Percentiles rank a stretch among this genome's conserved stretches.
Conservation (phyloP, 345 rosid species). For the Boechera retrofracta region DNA sequence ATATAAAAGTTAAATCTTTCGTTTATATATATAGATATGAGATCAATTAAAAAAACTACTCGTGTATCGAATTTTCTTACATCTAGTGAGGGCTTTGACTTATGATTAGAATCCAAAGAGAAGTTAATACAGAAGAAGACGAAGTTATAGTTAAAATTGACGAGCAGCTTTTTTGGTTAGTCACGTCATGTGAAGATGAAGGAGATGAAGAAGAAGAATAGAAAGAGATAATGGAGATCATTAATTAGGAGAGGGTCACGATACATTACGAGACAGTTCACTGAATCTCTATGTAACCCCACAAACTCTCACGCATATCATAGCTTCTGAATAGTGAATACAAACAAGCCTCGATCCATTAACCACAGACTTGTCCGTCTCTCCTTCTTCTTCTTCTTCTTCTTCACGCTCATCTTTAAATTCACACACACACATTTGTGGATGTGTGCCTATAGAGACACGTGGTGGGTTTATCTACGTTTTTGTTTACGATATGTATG, state of each 20-base stretch:
- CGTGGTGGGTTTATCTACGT: background rate
- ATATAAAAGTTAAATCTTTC: background rate
- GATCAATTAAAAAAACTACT: background rate
- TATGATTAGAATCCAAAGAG: conserved; percentile 41
- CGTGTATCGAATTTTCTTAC: background rate
- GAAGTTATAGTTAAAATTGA: conserved; percentile 22
- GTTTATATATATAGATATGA: background rate
- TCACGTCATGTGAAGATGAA: conserved; percentile 39
- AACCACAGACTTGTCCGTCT: conserved; percentile 34
- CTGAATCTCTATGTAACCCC: conserved; percentile 43
- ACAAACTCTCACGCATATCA: conserved; percentile 35
- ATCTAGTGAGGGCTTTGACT: conserved; percentile 33
- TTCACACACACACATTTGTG: background rate
- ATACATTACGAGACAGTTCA: conserved; percentile 38
- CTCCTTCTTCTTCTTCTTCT: conserved; percentile 11
- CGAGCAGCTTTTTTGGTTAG: conserved; percentile 43
- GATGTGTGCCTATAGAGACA: conserved; percentile 5
- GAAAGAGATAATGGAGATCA: conserved; percentile 21
- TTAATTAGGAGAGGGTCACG: conserved; percentile 38
- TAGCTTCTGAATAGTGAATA: conserved; percentile 32
- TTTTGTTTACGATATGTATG: background rate
- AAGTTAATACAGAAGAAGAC: conserved; percentile 36
- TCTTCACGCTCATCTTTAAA: conserved; percentile 17
- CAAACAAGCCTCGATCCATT: conserved; percentile 43
- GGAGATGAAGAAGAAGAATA: conserved; percentile 16